Percentiles rank a stretch among this genome's conserved stretches.
Evolutionary conservation across 768 basidiomycete species (phyloP).

Genomic region (Leccinum obscurum): DNA sequence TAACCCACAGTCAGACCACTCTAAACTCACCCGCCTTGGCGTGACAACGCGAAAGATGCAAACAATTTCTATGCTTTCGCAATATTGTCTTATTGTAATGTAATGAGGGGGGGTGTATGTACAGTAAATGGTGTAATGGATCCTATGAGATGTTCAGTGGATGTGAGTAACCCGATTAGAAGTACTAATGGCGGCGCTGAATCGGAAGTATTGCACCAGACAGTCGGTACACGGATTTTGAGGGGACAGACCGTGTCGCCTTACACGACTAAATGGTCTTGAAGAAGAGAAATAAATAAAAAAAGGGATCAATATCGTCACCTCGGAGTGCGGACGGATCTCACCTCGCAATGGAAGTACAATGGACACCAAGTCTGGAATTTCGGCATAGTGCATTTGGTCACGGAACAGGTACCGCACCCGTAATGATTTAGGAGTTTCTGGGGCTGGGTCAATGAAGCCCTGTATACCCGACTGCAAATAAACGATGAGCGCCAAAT

Average conservation of each 20-base stretch:
- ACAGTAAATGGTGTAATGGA: constrained; percentile 26
- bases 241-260: neutral
- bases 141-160: constrained; percentile 15
- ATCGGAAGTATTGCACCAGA: constrained; percentile 9
- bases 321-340: constrained; percentile 29
- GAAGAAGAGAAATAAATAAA: neutral
- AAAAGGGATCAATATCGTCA: constrained; percentile 10
- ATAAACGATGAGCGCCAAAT: constrained; percentile 8
- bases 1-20: constrained; percentile 9
- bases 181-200: neutral
- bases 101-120: constrained; percentile 28
- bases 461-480: constrained; percentile 71
- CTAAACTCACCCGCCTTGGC: neutral
- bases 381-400: constrained; percentile 73
- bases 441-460: constrained; percentile 85
- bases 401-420: constrained; percentile 79
- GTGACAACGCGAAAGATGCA: constrained; percentile 18
- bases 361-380: constrained; percentile 65
- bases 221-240: constrained; percentile 1
- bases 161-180: constrained; percentile 9
- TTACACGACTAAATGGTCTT: constrained; percentile 33
- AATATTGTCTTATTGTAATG: constrained; percentile 16
- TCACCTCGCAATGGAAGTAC: constrained; percentile 76
- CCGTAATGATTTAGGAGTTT: constrained; percentile 65
- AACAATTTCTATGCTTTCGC: constrained; percentile 8